phyloP scores from a whole-genome alignment of 2,329 filamentous ascomycete genomes.

The Ophiostoma tasmaniense region DNA sequence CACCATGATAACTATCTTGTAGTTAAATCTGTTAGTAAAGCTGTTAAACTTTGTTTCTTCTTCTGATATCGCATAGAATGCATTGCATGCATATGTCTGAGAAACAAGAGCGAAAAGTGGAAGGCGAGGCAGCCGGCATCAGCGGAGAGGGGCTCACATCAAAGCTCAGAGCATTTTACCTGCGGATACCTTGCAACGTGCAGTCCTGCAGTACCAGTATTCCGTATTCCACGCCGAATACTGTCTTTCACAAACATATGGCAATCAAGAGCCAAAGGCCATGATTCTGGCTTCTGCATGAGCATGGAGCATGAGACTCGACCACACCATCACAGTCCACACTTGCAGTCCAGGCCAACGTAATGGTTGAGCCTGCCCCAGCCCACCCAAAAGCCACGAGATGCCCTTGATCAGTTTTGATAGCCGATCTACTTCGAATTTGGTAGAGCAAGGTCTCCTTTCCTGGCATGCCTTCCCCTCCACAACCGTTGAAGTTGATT shows the following conservation, averaged over 20 bases:
- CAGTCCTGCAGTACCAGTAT: neutral
- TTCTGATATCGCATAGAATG: neutral
- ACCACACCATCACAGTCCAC: neutral
- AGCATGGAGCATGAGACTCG: neutral
- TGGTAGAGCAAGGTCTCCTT: neutral
- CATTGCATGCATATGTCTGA: neutral
- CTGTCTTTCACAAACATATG: neutral
- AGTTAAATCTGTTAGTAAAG: neutral
- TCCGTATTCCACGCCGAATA: neutral
- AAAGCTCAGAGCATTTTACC: neutral
- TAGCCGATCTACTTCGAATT: neutral
- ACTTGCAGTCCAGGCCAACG: neutral
- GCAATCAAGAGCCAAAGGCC: neutral
- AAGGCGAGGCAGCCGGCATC: neutral
- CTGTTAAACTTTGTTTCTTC: neutral
- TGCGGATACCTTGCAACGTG: neutral
- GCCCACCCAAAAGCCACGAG: neutral
- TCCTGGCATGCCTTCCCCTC: neutral
- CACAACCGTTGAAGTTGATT: neutral
- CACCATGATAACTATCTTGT: neutral
- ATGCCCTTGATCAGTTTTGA: neutral
- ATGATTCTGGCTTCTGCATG: neutral
- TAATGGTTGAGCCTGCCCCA: neutral
- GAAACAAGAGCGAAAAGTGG: neutral
- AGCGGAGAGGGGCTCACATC: neutral